Evolutionary conservation across 1,139 yeast genomes (phyloP).

Genomic region (Taiozyma sp.): DNA sequence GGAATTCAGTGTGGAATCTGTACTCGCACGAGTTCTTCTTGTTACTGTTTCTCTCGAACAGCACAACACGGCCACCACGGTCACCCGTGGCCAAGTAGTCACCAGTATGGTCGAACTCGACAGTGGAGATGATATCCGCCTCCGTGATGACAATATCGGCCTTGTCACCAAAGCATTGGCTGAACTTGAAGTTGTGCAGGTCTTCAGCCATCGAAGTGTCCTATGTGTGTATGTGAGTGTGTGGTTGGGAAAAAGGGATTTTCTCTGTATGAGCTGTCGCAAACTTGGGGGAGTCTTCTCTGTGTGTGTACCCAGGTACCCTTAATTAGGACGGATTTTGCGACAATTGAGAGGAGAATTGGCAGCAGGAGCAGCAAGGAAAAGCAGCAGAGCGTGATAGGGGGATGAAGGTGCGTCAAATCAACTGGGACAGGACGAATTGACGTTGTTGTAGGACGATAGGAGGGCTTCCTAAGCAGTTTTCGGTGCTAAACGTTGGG

Average conservation of each 20-base stretch:
- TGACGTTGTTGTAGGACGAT: background rate
- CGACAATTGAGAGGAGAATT: background rate
- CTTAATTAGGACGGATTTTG: background rate
- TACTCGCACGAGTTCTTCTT: conserved; percentile 83
- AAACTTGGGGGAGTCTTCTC: background rate
- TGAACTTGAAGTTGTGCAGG: conserved; percentile 45
- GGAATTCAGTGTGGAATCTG: conserved; percentile 94
- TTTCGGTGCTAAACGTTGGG: background rate
- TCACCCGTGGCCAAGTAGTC: conserved; percentile 97
- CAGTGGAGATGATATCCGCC: conserved; percentile 96
- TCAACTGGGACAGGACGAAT: background rate
- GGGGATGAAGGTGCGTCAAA: background rate
- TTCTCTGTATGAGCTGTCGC: background rate
- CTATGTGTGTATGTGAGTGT: background rate
- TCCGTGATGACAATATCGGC: conserved; percentile 97
- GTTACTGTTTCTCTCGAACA: conserved; percentile 83
- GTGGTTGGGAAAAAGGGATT: background rate
- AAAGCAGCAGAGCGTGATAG: background rate
- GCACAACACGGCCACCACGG: conserved; percentile 95
- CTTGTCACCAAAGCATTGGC: conserved; percentile 97
- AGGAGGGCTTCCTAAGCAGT: background rate
- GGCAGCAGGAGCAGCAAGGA: background rate
- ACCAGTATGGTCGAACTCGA: conserved; percentile 94
- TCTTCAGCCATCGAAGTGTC: conserved; percentile 15
- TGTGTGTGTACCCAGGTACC: background rate